Base-by-base conservation (phyloP, 768 basidiomycete species). In the Hypholoma fasciculare region DNA sequence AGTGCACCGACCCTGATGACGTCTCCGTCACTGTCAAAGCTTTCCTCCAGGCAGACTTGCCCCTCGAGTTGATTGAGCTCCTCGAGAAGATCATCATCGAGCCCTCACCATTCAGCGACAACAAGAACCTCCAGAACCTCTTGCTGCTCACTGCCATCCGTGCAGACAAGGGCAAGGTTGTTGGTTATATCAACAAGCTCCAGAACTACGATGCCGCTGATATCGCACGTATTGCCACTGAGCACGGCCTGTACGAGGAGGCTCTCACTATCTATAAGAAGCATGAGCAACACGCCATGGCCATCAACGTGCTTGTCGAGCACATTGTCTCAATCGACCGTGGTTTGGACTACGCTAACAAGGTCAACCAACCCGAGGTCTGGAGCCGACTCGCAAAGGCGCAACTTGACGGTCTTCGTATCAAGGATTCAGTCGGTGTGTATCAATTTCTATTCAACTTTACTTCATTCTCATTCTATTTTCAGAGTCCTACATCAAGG, bases 371-470 rank as follows among this genome's bases (percentile, higher is more conserved):
- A 71, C 94, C 97, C 37, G 94, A 93, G 63, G 96, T 98, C 14
- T 99, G 97, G 97, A 94, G 92, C 64, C 77, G 97, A 52, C 84
- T 99, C 62, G 97, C 92, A n/a, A 99, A 99, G 74, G 97, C 97
- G 19, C 97, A 99, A 71, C 84, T 99, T 50, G 97, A 99, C 69
- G 97, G 97, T 63, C 84, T 98, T 51, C 92, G 97, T 43, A 92
- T 99, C 77, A 98, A 98, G 75, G 96, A 99, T 67, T 87, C 96
- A 12, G 98, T 99, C 64, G 94, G 92, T 94, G 64, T 51, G 85
- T 67, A 30, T 23, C 0, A 23, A 26, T 20, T 47, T 26, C n/a
- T 40, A 2, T 17, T 37, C 1, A 39, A 54, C 14, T 19, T 52
- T 19, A 34, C 38, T n/a, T 14, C 23, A 23, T 23, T 19, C 34